Percentiles rank a stretch among this genome's conserved stretches.
phyloP scores from a whole-genome alignment of 305 asterid species.

The Nicotiana rustica region DNA sequence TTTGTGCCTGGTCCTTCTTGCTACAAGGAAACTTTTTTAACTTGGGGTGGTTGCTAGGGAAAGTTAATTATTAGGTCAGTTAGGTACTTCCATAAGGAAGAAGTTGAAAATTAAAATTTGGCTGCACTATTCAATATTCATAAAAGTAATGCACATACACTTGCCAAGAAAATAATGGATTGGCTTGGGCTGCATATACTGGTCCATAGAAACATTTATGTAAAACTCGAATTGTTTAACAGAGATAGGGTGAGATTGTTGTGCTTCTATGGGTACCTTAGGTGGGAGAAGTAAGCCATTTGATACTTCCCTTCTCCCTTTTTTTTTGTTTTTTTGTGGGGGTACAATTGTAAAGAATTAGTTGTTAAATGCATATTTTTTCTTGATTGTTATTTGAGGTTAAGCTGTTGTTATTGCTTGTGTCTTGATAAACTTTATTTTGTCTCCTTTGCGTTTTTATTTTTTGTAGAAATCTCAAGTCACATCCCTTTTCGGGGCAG shows the following conservation, averaged over 20 bases:
- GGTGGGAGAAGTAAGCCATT: conserved; percentile 30
- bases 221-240: neutral
- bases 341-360: neutral
- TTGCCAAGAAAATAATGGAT: neutral
- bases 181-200: neutral
- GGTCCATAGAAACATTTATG: neutral
- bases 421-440: conserved; percentile 22
- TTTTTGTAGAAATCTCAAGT: conserved; percentile 87
- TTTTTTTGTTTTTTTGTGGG: neutral
- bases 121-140: neutral
- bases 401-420: conserved; percentile 13
- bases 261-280: neutral
- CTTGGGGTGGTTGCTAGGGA: conserved; percentile 14
- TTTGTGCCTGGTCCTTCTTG: conserved; percentile 12
- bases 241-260: neutral
- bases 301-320: neutral
- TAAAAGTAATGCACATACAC: neutral
- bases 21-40: neutral
- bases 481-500: conserved; percentile 97
- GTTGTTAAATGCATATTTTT: neutral
- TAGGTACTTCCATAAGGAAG: conserved; percentile 26
- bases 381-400: conserved; percentile 21
- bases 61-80: conserved; percentile 8
- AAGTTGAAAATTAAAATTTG: neutral
- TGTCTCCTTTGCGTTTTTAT: conserved; percentile 28